phyloP scores from a whole-genome alignment of 192 early-diverging fungal genomes.

The Umbelopsis isabellina region DNA sequence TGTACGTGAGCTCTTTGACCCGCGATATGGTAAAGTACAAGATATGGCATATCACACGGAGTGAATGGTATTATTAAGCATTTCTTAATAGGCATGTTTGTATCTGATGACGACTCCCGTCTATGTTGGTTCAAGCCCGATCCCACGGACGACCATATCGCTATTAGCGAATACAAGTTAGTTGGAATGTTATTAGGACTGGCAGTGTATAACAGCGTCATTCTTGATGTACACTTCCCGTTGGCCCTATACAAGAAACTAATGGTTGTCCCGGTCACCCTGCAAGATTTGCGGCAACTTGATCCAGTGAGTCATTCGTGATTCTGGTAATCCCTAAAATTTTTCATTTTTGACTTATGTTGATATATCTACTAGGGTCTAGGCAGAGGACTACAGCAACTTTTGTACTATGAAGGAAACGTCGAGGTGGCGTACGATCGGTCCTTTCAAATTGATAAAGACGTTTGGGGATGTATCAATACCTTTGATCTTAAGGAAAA shows the following conservation, averaged over 20 bases:
- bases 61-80: background rate
- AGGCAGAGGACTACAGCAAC: conserved; percentile 72
- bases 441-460: conserved; percentile 81
- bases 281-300: conserved; percentile 77
- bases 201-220: conserved; percentile 92
- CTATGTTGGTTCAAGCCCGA: conserved; percentile 84
- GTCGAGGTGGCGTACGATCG: conserved; percentile 78
- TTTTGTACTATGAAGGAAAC: conserved; percentile 69
- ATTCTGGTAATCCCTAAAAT: too few relatives aligned
- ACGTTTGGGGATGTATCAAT: conserved; percentile 62
- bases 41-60: background rate
- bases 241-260: conserved; percentile 87
- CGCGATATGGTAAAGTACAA: conserved; percentile 68
- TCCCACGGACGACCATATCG: conserved; percentile 48
- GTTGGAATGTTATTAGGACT: conserved; percentile 88
- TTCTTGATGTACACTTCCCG: conserved; percentile 91
- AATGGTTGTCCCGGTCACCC: conserved; percentile 60
- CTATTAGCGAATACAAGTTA: conserved; percentile 81
- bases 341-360: background rate
- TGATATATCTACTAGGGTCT: conserved; percentile 49
- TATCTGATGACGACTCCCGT: conserved; percentile 78
- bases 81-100: conserved; percentile 59
- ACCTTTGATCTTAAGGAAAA: conserved; percentile 69
- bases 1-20: conserved; percentile 85
- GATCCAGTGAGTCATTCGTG: conserved; percentile 59